A percentile compares a stretch with the other conserved stretches of the same genome.
phyloP scores from a whole-genome alignment of 345 rosid species.

The Brassica nigra region DNA sequence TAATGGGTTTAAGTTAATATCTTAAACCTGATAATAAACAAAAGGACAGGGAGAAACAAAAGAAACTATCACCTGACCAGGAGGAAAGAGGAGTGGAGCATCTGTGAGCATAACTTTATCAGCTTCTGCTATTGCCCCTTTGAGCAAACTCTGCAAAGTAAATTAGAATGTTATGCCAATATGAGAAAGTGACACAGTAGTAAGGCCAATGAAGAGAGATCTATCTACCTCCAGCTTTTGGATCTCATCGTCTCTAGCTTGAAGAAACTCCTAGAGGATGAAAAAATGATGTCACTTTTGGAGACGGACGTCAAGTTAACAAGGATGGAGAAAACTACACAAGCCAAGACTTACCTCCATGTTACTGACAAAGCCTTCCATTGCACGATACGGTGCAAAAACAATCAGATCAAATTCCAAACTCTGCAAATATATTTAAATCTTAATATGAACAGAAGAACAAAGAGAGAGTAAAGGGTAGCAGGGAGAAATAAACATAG shows the following conservation, averaged over 20 bases:
- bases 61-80: slow-evolving; percentile 74
- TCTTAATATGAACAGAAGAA: slow-evolving; percentile 11
- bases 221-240: slow-evolving; percentile 62
- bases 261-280: slow-evolving; percentile 59
- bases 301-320: not conserved
- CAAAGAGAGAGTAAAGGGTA: not conserved
- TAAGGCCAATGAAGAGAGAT: slow-evolving; percentile 1
- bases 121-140: slow-evolving; percentile 64
- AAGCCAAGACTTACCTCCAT: slow-evolving; percentile 58
- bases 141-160: slow-evolving; percentile 58
- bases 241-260: slow-evolving; percentile 55
- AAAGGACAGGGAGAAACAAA: slow-evolving; percentile 1
- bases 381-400: slow-evolving; percentile 87
- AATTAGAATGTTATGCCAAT: slow-evolving; percentile 25
- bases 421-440: slow-evolving; percentile 68
- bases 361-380: slow-evolving; percentile 85
- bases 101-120: slow-evolving; percentile 92
- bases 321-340: not conserved
- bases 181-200: slow-evolving; percentile 15
- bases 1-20: not conserved
- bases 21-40: not conserved
- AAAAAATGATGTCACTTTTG: slow-evolving; percentile 23
- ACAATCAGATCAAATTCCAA: slow-evolving; percentile 97
- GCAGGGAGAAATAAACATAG: slow-evolving; percentile 3
- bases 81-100: slow-evolving; percentile 87